Evolutionary conservation across 1,139 yeast species (phyloP), one percentile per base, ranked within the genome.

Genomic region (Pichia sp.): DNA sequence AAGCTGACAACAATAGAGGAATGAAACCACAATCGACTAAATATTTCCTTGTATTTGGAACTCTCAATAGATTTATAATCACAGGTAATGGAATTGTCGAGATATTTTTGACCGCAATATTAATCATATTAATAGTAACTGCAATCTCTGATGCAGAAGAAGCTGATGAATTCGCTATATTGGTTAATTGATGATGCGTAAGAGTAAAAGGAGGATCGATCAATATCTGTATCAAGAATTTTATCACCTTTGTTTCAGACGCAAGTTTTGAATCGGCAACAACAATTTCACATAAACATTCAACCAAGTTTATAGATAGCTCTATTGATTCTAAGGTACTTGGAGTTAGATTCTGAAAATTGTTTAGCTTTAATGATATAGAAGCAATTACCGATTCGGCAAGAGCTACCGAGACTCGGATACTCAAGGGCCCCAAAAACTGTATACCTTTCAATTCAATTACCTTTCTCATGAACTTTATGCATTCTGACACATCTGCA

Each of bases 401-500:
- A 12, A 90, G 75, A 2, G 93, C 80, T 1, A 89, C 83, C 6
- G 93, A 64, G 1, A 95, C 84, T 56, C 91, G 83, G 1, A 88
- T 74, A 4, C 88, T 78, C 0, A 95, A 90, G 38, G 80, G 74
- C 1, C 86, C 79, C 12, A 91, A 67, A 58, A 79, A 78, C 31
- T 75, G 73, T 4, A 78, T 71, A 0, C 92, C 92, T 41, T 80
- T 81, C 2, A 83, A 74, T 45, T 78, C 83, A 10, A 87, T 66
- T 58, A 87, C 82, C 47, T 77, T 73, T 38, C 97, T 75, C 0
- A 90, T 71, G 34, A 92, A 73, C 63, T 85, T 87, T 42, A 93
- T 64, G 0, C 96, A 96, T 64, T 92, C 92, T 48, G 84, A 84
- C 59, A 93, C 79, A 64, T 92, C 97, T 4, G 81, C 69, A 33